phyloP scores from a whole-genome alignment of 176 grass and related monocot species.

The Triticum urartu region DNA sequence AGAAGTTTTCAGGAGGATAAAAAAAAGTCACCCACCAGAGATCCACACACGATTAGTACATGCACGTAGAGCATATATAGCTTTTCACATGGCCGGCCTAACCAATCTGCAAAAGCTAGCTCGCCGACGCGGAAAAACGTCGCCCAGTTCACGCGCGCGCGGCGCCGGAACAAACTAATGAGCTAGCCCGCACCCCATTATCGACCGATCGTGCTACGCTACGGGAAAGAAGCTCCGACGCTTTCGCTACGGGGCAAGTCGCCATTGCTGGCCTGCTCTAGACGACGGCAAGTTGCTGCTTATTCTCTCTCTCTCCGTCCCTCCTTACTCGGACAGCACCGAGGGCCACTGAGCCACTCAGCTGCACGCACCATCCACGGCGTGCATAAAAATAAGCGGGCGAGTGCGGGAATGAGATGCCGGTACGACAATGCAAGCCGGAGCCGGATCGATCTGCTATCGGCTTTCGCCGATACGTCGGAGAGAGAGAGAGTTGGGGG shows the following conservation, averaged over 20 bases:
- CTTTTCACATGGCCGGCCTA: slow-evolving; percentile 1
- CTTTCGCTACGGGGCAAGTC: background rate
- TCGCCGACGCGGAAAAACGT: background rate
- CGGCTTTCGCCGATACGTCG: background rate
- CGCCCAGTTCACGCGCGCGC: background rate
- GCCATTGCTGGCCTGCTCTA: background rate
- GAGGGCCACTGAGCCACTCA: background rate
- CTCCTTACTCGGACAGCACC: slow-evolving; percentile 27
- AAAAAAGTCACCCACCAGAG: too few species aligned
- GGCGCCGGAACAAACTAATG: background rate
- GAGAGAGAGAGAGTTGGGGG: background rate
- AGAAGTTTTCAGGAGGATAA: too few species aligned
- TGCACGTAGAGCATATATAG: background rate
- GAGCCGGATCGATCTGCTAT: slow-evolving; percentile 6
- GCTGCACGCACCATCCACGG: background rate
- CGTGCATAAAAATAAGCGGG: slow-evolving; percentile 13
- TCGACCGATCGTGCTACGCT: background rate
- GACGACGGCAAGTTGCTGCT: slow-evolving; percentile 39
- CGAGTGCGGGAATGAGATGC: slow-evolving; percentile 30
- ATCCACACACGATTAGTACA: background rate
- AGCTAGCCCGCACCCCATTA: background rate
- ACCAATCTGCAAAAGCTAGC: background rate
- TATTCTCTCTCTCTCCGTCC: slow-evolving; percentile 24
- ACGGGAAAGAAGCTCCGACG: background rate
- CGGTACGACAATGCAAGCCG: background rate